Conservation (phyloP, 2,329 filamentous ascomycete species). For the Anthostomella pinea region DNA sequence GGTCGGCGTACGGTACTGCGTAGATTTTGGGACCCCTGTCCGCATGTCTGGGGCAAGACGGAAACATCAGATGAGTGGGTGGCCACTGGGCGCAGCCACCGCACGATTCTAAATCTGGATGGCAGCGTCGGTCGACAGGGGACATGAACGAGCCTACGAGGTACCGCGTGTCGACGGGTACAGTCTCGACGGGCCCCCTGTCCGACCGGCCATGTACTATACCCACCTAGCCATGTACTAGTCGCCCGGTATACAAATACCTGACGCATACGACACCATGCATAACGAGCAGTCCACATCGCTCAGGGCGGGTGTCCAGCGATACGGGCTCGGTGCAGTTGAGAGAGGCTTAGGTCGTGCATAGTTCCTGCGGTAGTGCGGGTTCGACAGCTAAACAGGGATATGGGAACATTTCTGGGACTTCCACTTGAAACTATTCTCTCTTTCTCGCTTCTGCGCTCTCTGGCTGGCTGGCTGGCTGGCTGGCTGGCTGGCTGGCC, state of each 20-base stretch:
- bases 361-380: constrained; percentile 5
- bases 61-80: constrained; percentile 41
- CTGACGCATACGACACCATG: constrained; percentile 28
- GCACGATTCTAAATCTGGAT: constrained; percentile 34
- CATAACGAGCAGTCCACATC: constrained; percentile 27
- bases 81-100: constrained; percentile 28
- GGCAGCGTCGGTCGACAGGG: too few species aligned
- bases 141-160: constrained; percentile 14
- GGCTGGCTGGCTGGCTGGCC: too few species aligned
- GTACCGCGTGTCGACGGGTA: constrained; percentile 25
- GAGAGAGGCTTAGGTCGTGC: constrained; percentile 13
- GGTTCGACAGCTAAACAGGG: too few species aligned
- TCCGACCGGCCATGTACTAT: constrained; percentile 18
- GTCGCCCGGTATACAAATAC: constrained; percentile 9
- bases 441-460: too few species aligned
- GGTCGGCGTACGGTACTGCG: too few species aligned
- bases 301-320: constrained; percentile 7
- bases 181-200: constrained; percentile 9
- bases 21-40: constrained; percentile 31
- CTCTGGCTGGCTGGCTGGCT: too few species aligned
- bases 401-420: too few species aligned
- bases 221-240: background rate
- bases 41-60: constrained; percentile 42
- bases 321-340: constrained; percentile 21
- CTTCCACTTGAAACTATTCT: too few species aligned